phyloP scores from a whole-genome alignment of 2,329 filamentous ascomycete genomes.

The Meredithiella fracta region DNA sequence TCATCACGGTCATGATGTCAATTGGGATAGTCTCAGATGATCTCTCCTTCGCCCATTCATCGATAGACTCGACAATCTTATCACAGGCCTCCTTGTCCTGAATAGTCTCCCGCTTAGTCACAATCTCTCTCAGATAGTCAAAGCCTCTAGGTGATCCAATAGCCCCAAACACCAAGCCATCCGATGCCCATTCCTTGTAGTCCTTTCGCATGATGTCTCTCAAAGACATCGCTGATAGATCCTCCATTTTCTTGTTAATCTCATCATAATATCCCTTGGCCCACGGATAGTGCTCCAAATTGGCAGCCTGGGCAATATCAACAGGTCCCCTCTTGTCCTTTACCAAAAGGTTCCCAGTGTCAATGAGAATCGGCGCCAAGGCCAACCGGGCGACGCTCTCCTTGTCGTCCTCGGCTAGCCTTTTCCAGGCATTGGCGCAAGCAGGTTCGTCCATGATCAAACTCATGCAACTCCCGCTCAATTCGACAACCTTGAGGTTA shows the following conservation, averaged over 20 bases:
- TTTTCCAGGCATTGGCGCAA: slow-evolving; percentile 37
- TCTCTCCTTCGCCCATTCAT: slow-evolving; percentile 37
- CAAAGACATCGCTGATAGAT: slow-evolving; percentile 44
- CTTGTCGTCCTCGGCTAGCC: neutral
- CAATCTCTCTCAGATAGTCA: slow-evolving; percentile 39
- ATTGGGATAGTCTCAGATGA: slow-evolving; percentile 29
- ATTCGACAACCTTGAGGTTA: slow-evolving; percentile 36
- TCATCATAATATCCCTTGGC: slow-evolving; percentile 37
- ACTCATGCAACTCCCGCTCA: slow-evolving; percentile 57
- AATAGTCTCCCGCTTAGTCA: slow-evolving; percentile 24
- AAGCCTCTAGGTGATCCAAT: slow-evolving; percentile 46
- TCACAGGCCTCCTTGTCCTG: neutral
- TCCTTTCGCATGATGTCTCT: slow-evolving; percentile 62
- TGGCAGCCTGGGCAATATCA: slow-evolving; percentile 38
- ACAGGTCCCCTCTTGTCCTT: slow-evolving; percentile 47
- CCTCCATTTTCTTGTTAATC: slow-evolving; percentile 48
- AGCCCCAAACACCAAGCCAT: slow-evolving; percentile 44
- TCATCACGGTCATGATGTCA: slow-evolving; percentile 49
- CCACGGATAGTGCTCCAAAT: slow-evolving; percentile 5
- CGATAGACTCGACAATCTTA: slow-evolving; percentile 32
- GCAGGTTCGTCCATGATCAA: slow-evolving; percentile 41
- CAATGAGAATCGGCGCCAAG: slow-evolving; percentile 55
- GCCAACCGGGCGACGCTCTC: slow-evolving; percentile 43
- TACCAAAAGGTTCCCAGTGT: slow-evolving; percentile 49
- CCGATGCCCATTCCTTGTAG: slow-evolving; percentile 63